Evolutionary conservation across 2,329 filamentous ascomycete species (phyloP), one percentile per base, ranked within the genome.

Genomic region (Monosporascus sp.): DNA sequence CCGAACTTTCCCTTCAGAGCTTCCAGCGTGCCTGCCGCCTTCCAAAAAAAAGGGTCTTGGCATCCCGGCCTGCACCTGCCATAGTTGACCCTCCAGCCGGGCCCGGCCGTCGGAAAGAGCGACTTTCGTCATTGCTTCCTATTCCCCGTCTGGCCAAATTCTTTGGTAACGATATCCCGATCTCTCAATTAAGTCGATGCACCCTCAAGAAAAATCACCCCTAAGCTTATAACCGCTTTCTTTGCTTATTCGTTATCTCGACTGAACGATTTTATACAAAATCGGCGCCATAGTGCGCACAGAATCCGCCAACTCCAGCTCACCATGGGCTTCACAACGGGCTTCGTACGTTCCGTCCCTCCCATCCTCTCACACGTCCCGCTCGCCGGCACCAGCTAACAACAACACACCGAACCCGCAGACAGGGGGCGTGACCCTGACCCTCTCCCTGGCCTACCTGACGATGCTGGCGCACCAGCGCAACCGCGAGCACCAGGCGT

Each of bases 361-460:
- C 20, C 36, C 37, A 11, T n/a, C 24, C 9, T 18, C 34, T 41
- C 47, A 1, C 22, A 45, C 36, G 14, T 48, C 31, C 27, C 45
- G 14, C 9, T 14, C 31, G 31, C 31, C 31, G 31, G 31, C 31
- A 41, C 34, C 50, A 51, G 20, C 27, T 49, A 8, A 48, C 14
- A 37, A 31, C 31, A 44, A 18, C 22, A 41, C 37, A 17, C 18
- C 5, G 25, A 38, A 38, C 11, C 41, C 15, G 18, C 60, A 92
- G 88, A 83, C 87, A 59, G 85, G 88, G 65, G 88, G 89, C 60
- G 82, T 90, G 52, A 87, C 88, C 58, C 76, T 93, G 55, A 91
- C 88, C 48, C 82, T 89, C 55, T 85, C 84, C 44, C 66, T 88
- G 54, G 81, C 89, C 62, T 92, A 90, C 71, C 77, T 92, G 51